Percentiles rank a stretch among this genome's conserved stretches.
Conservation (phyloP, 1,139 yeast species). For the Yamadazyma diddensiae region DNA sequence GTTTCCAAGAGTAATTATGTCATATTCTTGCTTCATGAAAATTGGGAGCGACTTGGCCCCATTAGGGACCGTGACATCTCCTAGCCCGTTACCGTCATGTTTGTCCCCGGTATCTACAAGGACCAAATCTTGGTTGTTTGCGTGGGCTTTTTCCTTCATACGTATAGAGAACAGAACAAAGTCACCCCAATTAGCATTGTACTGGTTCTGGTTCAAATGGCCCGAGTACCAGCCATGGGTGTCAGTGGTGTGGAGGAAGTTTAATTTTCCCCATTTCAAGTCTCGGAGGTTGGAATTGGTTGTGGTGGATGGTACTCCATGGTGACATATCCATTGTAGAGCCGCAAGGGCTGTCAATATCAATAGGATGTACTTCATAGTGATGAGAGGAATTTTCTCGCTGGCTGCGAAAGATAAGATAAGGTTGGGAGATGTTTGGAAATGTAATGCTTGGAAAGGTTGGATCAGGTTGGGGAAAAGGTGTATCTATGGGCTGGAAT, state of each 20-base stretch:
- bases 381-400: too few relatives aligned
- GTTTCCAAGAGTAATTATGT: slow-evolving; percentile 82
- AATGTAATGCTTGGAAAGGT: too few relatives aligned
- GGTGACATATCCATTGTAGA: too few relatives aligned
- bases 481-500: too few relatives aligned
- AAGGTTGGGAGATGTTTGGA: too few relatives aligned
- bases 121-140: slow-evolving; percentile 56
- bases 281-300: too few relatives aligned
- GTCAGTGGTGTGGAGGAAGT: slow-evolving; percentile 90
- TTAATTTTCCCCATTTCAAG: slow-evolving; percentile 64
- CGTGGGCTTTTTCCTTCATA: slow-evolving; percentile 44
- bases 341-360: too few relatives aligned
- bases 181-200: slow-evolving; percentile 92
- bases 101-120: slow-evolving; percentile 89
- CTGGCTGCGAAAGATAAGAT: too few relatives aligned
- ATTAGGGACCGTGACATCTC: slow-evolving; percentile 73
- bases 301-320: too few relatives aligned
- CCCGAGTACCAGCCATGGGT: slow-evolving; percentile 97
- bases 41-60: slow-evolving; percentile 63
- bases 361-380: too few relatives aligned
- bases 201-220: slow-evolving; percentile 70
- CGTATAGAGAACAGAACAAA: slow-evolving; percentile 65
- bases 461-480: too few relatives aligned
- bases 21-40: slow-evolving; percentile 68
- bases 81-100: slow-evolving; percentile 90